Conservation (phyloP, 176 grass and related monocot genomes). For the Chrysopogon serrulatus region DNA sequence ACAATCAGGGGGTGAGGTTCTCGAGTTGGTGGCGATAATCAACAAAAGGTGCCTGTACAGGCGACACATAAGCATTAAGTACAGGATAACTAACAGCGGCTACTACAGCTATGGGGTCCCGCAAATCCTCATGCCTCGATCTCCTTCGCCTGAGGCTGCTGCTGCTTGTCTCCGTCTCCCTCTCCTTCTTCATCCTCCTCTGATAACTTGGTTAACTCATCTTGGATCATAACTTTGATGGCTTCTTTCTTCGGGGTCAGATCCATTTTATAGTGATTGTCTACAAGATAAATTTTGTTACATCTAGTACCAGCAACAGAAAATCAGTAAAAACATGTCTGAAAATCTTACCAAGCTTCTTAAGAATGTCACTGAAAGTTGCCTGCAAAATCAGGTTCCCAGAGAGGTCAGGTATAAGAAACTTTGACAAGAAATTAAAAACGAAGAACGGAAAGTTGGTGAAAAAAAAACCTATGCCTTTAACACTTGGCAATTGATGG, state of each 20-base stretch:
- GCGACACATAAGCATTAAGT: slow-evolving; percentile 18
- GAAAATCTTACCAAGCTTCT: slow-evolving; percentile 60
- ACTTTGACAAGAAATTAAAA: background rate
- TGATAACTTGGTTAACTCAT: slow-evolving; percentile 62
- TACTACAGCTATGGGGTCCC: slow-evolving; percentile 29
- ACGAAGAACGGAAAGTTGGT: background rate
- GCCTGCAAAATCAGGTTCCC: slow-evolving; percentile 51
- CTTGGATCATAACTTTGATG: slow-evolving; percentile 73
- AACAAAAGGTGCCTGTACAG: slow-evolving; percentile 26
- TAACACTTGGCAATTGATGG: background rate
- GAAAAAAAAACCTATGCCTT: background rate
- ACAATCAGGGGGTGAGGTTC: slow-evolving; percentile 21
- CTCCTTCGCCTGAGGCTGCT: slow-evolving; percentile 26
- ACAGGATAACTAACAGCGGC: slow-evolving; percentile 40
- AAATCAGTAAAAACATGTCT: slow-evolving; percentile 9
- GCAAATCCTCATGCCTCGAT: slow-evolving; percentile 20
- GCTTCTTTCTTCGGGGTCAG: slow-evolving; percentile 54
- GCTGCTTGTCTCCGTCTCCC: slow-evolving; percentile 19
- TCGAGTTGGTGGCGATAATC: slow-evolving; percentile 3
- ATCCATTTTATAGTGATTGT: slow-evolving; percentile 64
- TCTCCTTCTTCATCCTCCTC: slow-evolving; percentile 51
- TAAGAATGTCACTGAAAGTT: slow-evolving; percentile 83
- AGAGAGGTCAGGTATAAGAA: slow-evolving; percentile 22
- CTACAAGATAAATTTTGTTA: slow-evolving; percentile 30
- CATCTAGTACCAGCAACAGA: background rate